Conservation (phyloP, 257 asterid genomes). For the Oldenlandia corymbosa region DNA sequence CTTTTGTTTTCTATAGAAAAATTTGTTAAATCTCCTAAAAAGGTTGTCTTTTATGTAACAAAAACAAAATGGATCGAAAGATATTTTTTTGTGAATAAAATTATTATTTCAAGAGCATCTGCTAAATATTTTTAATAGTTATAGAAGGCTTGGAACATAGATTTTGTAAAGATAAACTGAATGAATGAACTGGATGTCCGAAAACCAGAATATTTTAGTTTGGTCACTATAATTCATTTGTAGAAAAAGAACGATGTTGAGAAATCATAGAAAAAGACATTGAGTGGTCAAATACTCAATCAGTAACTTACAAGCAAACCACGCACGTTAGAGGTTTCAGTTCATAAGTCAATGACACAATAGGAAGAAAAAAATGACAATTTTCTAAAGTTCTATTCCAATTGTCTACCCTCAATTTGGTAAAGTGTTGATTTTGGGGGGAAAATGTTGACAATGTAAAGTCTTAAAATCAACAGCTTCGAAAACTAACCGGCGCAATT, state of each 20-base stretch:
- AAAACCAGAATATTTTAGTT: too few species aligned
- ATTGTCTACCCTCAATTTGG: not conserved
- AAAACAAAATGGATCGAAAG: not conserved
- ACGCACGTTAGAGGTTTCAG: not conserved
- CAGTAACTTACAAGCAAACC: not conserved
- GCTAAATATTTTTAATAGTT: not conserved
- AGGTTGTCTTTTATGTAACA: not conserved
- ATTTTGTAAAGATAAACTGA: too few species aligned
- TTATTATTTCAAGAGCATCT: not conserved
- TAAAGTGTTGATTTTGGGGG: too few species aligned
- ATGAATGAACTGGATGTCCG: too few species aligned
- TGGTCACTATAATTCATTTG: too few species aligned
- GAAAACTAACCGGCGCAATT: too few species aligned
- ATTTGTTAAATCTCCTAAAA: not conserved
- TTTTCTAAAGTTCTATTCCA: not conserved
- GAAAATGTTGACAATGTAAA: too few species aligned
- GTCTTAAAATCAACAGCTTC: too few species aligned
- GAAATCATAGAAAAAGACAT: not conserved
- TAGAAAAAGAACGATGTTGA: too few species aligned
- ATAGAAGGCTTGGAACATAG: too few species aligned
- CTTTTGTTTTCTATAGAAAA: slow-evolving; percentile 6
- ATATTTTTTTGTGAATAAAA: not conserved
- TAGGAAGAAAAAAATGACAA: not conserved
- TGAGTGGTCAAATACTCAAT: not conserved
- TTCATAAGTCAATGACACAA: not conserved